Evolutionary conservation across 2,329 filamentous ascomycete species (phyloP).

Genomic region (Talaromyces sp.): DNA sequence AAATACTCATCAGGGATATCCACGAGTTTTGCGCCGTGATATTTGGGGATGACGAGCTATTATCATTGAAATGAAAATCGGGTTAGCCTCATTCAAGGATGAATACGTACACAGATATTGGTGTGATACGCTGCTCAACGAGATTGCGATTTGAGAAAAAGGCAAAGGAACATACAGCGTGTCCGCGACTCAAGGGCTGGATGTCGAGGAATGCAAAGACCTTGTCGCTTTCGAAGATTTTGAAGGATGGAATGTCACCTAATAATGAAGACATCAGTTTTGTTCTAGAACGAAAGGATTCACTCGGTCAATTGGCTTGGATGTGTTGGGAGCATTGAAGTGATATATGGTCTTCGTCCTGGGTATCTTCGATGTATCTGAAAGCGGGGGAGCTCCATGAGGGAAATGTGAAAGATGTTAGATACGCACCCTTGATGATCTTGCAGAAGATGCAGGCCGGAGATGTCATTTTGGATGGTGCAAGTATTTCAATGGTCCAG

Average conservation of each 20-base stretch:
- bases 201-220: constrained; percentile 96
- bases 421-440: constrained; percentile 77
- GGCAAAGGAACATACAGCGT: constrained; percentile 63
- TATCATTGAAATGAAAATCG: not conserved
- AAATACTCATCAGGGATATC: constrained; percentile 92
- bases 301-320: not conserved
- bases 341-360: not conserved
- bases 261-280: constrained; percentile 6
- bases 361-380: not conserved
- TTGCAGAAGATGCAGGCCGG: constrained; percentile 93
- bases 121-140: not conserved
- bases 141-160: not conserved
- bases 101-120: not conserved
- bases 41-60: constrained; percentile 93
- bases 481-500: not conserved
- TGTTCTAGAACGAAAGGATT: not conserved
- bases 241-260: constrained; percentile 96
- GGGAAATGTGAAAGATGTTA: not conserved
- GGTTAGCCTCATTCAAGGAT: not conserved
- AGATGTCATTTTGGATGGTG: constrained; percentile 26
- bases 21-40: constrained; percentile 83
- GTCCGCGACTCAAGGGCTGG: constrained; percentile 79
- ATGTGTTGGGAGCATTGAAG: not conserved
- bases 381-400: not conserved
- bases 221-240: constrained; percentile 92